A percentile compares a stretch with the other conserved stretches of the same genome.
phyloP scores from a whole-genome alignment of 2,329 filamentous ascomycete genomes.

The Neonectria punicea region DNA sequence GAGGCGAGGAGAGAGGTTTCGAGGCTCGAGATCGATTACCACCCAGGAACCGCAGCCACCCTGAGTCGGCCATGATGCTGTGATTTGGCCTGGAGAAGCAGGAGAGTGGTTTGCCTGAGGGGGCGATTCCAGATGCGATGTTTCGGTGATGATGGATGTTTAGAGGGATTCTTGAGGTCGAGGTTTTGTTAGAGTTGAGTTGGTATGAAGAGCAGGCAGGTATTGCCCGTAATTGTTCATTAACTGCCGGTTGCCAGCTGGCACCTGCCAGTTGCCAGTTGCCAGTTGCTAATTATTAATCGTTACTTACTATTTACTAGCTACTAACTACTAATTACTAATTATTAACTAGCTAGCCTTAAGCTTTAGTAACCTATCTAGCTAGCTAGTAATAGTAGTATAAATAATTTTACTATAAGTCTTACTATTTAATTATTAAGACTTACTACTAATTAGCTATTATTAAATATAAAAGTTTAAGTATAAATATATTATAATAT shows the following conservation, averaged over 20 bases:
- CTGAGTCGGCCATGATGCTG: slow-evolving; percentile 34
- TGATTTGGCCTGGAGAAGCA: neutral
- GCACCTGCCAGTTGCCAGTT: neutral
- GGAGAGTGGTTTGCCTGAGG: neutral
- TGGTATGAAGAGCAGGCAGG: neutral
- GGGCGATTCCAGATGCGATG: neutral
- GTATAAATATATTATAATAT: too few relatives aligned
- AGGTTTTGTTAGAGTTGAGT: neutral
- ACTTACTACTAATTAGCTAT: too few relatives aligned
- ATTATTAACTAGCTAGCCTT: neutral
- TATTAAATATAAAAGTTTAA: too few relatives aligned
- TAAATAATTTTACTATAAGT: too few relatives aligned
- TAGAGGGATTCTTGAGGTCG: neutral
- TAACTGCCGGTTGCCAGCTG: neutral
- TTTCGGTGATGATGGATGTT: neutral
- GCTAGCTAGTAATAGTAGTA: too few relatives aligned
- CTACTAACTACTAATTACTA: neutral
- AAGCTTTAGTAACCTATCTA: too few relatives aligned
- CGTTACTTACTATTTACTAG: too few relatives aligned
- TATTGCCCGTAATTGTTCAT: neutral
- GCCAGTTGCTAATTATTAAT: neutral
- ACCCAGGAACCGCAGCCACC: slow-evolving; percentile 41
- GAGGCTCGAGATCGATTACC: slow-evolving; percentile 37
- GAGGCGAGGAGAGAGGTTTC: slow-evolving; percentile 30
- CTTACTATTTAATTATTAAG: too few relatives aligned